Evolutionary conservation across 305 asterid genomes (phyloP).

Genomic region (Rubia balearica): DNA sequence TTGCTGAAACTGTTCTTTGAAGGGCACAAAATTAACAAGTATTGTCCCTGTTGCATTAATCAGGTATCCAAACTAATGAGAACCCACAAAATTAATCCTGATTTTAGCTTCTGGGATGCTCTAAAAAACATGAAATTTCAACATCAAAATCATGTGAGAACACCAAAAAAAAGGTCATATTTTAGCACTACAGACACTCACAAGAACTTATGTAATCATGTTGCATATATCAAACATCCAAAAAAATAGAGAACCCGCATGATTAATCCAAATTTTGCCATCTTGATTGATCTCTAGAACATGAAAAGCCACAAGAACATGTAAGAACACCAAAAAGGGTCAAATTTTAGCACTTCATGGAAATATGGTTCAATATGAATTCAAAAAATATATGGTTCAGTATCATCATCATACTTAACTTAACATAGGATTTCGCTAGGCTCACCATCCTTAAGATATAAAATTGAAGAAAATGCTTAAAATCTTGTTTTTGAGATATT

Average conservation of each 20-base stretch:
- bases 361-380: background rate
- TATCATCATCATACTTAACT: background rate
- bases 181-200: background rate
- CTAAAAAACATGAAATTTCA: background rate
- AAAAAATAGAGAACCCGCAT: background rate
- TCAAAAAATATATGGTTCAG: background rate
- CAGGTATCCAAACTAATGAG: background rate
- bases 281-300: background rate
- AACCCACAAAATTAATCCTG: background rate
- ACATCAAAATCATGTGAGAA: background rate
- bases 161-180: background rate
- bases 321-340: background rate
- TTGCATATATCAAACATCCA: conserved; percentile 11
- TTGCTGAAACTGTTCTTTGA: conserved; percentile 91
- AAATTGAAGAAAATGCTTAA: background rate
- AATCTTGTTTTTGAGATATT: background rate
- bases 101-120: background rate
- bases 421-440: background rate
- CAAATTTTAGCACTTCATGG: background rate
- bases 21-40: conserved; percentile 72
- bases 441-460: background rate
- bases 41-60: conserved; percentile 58
- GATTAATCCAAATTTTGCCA: background rate
- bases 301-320: background rate
- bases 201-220: conserved; percentile 15